These are phyloP conservation scores for Phlegmacium glaucopus DNA, from an alignment of 768 basidiomycete species.

Conservation along the genomic window DNA sequence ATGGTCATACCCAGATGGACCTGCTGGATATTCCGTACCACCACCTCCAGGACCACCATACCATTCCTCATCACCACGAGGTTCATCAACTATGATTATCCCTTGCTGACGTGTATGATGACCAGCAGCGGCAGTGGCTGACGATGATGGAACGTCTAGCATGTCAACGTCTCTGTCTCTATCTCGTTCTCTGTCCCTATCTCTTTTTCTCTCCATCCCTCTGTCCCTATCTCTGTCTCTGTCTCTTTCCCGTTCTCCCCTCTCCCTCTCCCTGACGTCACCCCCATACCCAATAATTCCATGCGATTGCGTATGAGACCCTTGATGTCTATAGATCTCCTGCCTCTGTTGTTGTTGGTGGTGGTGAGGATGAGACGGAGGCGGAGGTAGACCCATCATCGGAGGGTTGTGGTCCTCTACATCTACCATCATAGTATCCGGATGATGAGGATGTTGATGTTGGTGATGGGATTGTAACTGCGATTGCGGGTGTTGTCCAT, in stretches of 20 bases:
- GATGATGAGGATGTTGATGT: not conserved
- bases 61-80: not conserved
- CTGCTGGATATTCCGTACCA: no score
- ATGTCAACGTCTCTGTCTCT: slow-evolving; percentile 6
- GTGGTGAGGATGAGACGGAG: not conserved
- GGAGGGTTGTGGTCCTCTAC: not conserved
- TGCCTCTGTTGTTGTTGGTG: not conserved
- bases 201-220: not conserved
- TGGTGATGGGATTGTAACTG: not conserved
- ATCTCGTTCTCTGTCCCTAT: slow-evolving; percentile 2
- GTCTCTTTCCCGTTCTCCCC: slow-evolving; percentile 15
- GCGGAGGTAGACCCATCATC: not conserved
- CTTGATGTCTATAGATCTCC: not conserved
- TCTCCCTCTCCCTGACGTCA: not conserved
- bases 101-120: no score
- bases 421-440: not conserved
- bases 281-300: no score
- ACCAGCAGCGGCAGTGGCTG: not conserved
- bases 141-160: not conserved
- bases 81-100: not conserved
- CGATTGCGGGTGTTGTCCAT: not conserved
- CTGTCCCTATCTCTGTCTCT: slow-evolving; percentile 11
- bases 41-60: not conserved
- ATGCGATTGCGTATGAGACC: no score
- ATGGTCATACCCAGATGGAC: no score